A percentile compares a stretch with the other conserved stretches of the same genome.
phyloP scores from a whole-genome alignment of 176 grass and related monocot species.

The Pontederia crassipes region DNA sequence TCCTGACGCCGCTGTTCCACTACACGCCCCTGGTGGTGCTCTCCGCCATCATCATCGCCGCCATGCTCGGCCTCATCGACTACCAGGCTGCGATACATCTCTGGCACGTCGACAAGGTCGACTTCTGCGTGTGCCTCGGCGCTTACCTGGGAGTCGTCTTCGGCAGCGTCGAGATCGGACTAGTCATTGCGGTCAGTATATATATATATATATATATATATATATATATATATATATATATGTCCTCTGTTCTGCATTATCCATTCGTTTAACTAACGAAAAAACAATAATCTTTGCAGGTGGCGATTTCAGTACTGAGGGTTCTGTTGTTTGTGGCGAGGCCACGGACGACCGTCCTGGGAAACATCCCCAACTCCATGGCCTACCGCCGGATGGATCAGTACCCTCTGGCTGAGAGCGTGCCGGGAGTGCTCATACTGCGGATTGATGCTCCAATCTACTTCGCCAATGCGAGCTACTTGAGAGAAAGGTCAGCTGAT shows the following conservation, averaged over 20 bases:
- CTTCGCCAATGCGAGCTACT: slow-evolving; percentile 81
- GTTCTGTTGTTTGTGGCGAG: slow-evolving; percentile 65
- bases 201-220: background rate
- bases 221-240: background rate
- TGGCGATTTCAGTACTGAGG: slow-evolving; percentile 51
- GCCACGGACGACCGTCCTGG: slow-evolving; percentile 62
- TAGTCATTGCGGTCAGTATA: slow-evolving; percentile 3
- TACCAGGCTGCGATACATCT: slow-evolving; percentile 8
- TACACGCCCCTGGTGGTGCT: slow-evolving; percentile 13
- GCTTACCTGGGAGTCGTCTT: slow-evolving; percentile 8
- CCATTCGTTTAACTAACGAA: too few species aligned
- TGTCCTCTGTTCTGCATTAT: background rate
- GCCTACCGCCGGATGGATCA: slow-evolving; percentile 78
- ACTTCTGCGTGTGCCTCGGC: slow-evolving; percentile 3
- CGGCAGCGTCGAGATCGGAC: slow-evolving; percentile 8
- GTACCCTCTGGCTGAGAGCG: slow-evolving; percentile 43
- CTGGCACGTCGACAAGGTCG: slow-evolving; percentile 12
- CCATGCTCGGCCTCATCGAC: slow-evolving; percentile 12
- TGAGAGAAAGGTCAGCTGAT: slow-evolving; percentile 55
- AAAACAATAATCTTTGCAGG: slow-evolving; percentile 7
- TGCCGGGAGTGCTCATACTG: slow-evolving; percentile 70
- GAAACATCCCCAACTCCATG: slow-evolving; percentile 63
- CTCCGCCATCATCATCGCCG: slow-evolving; percentile 10
- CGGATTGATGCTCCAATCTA: slow-evolving; percentile 75
- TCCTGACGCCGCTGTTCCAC: slow-evolving; percentile 12